phyloP scores from a whole-genome alignment of 164 flowering plant species.

The Amborella trichopoda region DNA sequence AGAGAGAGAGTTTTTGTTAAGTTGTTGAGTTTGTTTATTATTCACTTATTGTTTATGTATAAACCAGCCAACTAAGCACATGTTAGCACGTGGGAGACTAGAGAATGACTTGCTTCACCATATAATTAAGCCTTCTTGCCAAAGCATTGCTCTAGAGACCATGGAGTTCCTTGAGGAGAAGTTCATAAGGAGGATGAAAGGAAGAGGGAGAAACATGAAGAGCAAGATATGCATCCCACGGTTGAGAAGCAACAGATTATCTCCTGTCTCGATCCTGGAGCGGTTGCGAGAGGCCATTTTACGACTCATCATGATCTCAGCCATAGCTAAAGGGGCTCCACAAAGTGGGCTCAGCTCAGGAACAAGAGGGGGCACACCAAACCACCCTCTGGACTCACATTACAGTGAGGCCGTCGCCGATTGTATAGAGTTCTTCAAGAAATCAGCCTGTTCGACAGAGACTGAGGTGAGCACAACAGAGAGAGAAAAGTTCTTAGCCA shows the following conservation, averaged over 20 bases:
- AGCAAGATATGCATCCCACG: slow-evolving; percentile 32
- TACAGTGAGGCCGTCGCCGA: slow-evolving; percentile 70
- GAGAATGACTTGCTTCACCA: too few relatives aligned
- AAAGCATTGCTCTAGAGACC: too few relatives aligned
- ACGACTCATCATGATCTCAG: slow-evolving; percentile 10
- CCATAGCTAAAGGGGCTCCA: slow-evolving; percentile 5
- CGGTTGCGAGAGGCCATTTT: slow-evolving; percentile 7
- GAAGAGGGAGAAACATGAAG: slow-evolving; percentile 11
- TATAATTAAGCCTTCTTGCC: too few relatives aligned
- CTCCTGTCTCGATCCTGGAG: slow-evolving; percentile 5
- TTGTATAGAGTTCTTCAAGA: slow-evolving; percentile 79
- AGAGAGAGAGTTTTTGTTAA: too few relatives aligned
- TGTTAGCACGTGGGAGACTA: too few relatives aligned
- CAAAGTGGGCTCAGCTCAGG: neutral
- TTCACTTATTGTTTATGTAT: too few relatives aligned
- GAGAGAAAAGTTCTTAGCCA: too few relatives aligned
- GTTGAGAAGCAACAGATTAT: slow-evolving; percentile 5
- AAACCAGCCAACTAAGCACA: too few relatives aligned
- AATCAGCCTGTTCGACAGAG: slow-evolving; percentile 18
- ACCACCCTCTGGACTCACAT: slow-evolving; percentile 28
- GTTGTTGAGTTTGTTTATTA: too few relatives aligned
- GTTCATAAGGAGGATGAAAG: slow-evolving; percentile 2
- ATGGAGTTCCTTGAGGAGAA: too few relatives aligned
- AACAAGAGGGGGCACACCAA: neutral
- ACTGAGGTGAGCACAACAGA: too few relatives aligned